phyloP scores from a whole-genome alignment of 2,329 filamentous ascomycete genomes.

The Colletotrichum agaves region DNA sequence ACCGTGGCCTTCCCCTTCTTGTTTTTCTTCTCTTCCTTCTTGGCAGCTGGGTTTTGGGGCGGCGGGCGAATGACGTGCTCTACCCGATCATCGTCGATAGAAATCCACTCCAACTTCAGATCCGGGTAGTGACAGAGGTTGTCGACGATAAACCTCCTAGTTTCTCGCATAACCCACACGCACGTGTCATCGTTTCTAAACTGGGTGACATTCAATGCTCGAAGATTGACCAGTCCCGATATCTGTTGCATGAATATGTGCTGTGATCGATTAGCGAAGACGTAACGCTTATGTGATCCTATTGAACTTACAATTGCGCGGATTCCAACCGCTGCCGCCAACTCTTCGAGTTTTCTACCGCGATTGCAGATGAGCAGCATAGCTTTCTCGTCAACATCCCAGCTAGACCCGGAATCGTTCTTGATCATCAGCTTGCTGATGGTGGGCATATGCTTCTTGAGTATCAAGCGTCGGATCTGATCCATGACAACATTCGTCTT shows the following conservation, averaged over 20 bases:
- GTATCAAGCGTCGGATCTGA: constrained; percentile 66
- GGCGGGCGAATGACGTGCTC: constrained; percentile 59
- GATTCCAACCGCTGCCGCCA: constrained; percentile 66
- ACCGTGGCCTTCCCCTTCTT: constrained; percentile 40
- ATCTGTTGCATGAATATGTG: constrained; percentile 68
- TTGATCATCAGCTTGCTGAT: constrained; percentile 70
- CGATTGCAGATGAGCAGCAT: constrained; percentile 63
- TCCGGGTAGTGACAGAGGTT: constrained; percentile 65
- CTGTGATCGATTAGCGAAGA: constrained; percentile 48
- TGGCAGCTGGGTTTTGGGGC: constrained; percentile 42
- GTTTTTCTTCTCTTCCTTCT: constrained; percentile 42
- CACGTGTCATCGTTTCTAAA: constrained; percentile 68
- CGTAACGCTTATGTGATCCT: not conserved
- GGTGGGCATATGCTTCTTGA: constrained; percentile 67
- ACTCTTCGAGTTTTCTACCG: constrained; percentile 62
- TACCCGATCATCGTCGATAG: constrained; percentile 62
- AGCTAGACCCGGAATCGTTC: constrained; percentile 62
- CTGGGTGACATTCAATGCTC: constrained; percentile 65
- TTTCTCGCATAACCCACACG: constrained; percentile 66
- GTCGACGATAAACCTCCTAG: constrained; percentile 68
- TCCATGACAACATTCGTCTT: constrained; percentile 62
- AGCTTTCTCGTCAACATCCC: constrained; percentile 68
- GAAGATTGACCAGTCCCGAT: constrained; percentile 57
- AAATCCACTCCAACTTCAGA: constrained; percentile 68
- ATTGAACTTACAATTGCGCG: constrained; percentile 60